Base-by-base conservation (phyloP, 257 asterid genomes). In the Galeopsis tetrahit region DNA sequence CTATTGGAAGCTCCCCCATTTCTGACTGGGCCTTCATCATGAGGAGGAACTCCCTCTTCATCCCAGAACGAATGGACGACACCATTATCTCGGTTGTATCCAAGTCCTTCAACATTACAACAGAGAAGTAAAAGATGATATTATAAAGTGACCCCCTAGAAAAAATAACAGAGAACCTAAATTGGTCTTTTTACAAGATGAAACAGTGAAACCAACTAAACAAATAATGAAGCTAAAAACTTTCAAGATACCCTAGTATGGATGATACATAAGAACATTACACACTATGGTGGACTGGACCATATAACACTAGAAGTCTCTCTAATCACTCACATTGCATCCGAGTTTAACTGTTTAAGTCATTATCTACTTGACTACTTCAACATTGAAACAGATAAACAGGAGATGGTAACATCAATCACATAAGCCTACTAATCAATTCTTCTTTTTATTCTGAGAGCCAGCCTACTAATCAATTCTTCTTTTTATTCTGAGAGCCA, bases 41-140 rank as follows among this genome's bases (percentile, higher is more conserved):
- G 85, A 83, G 75, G 5, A 86, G 85, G 68, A 89, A 89, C 81
- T 94, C 98, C 68, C 98, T 86, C 78, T 94, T 94, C 95, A 89
- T 82, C 42, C 98, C 96, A 48, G 87, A 28, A 75, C 96, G 85
- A 48, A 93, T 78, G 28, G 92, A 79, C n/a, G 96, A 79, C 64
- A 85, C 86, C 74, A 81, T 81, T 44, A 72, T 68, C 48, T 91
- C 94, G 28, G 69, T 83, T 44, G 82, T 36, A 63, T 81, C 92
- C 78, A 71, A 67, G 75, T 75, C 89, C 83, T 88, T 77, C 38
- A 66, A 82, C 77, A 75, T 72, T 70, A 58, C 35, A 66, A 73
- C 68, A 56, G 38, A 65, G 43, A 63, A 65, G 7, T 4, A 38
- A 39, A 39, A 39, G 7, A 39, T 5, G 43, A 21, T 21, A 21